These are phyloP conservation scores for Zygotorulaspora chibaensis DNA, from an alignment of 805 yeast species.

Conservation along the genomic window DNA sequence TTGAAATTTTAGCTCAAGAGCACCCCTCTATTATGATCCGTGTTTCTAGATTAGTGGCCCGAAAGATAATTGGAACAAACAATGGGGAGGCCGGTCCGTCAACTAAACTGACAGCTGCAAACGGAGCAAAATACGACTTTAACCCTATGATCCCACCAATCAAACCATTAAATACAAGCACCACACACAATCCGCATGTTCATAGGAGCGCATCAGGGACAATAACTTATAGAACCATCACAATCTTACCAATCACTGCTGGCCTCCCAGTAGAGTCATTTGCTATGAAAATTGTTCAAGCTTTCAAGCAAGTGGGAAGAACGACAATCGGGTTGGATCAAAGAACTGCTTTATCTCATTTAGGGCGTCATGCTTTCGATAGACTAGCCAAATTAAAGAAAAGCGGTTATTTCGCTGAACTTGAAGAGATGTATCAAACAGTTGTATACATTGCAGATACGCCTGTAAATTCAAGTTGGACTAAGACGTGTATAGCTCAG, in stretches of 20 bases:
- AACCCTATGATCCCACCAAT: conserved; percentile 34
- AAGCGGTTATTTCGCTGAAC: conserved; percentile 82
- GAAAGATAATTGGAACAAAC: conserved; percentile 36
- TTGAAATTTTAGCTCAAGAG: conserved; percentile 76
- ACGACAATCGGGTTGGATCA: conserved; percentile 79
- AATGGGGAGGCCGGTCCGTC: conserved; percentile 11
- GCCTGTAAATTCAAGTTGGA: conserved; percentile 79
- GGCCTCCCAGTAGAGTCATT: conserved; percentile 87
- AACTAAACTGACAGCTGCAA: conserved; percentile 15
- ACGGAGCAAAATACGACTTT: conserved; percentile 27
- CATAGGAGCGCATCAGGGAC: conserved; percentile 19
- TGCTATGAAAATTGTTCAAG: conserved; percentile 66
- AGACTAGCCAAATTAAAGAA: conserved; percentile 79
- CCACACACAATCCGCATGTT: conserved; percentile 12
- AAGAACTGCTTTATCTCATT: conserved; percentile 67
- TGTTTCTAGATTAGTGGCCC: conserved; percentile 82
- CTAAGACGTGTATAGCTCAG: conserved; percentile 85
- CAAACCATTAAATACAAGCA: conserved; percentile 16
- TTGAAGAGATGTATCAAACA: conserved; percentile 86
- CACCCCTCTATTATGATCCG: conserved; percentile 89
- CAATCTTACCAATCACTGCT: conserved; percentile 70
- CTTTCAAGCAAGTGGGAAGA: conserved; percentile 67
- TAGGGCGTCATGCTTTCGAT: conserved; percentile 92
- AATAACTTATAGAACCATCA: conserved; percentile 64
- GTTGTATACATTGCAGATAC: conserved; percentile 88